A percentile compares a stretch with the other conserved stretches of the same genome.
phyloP scores from a whole-genome alignment of 768 basidiomycete species.

The Leccinum truebloodii region DNA sequence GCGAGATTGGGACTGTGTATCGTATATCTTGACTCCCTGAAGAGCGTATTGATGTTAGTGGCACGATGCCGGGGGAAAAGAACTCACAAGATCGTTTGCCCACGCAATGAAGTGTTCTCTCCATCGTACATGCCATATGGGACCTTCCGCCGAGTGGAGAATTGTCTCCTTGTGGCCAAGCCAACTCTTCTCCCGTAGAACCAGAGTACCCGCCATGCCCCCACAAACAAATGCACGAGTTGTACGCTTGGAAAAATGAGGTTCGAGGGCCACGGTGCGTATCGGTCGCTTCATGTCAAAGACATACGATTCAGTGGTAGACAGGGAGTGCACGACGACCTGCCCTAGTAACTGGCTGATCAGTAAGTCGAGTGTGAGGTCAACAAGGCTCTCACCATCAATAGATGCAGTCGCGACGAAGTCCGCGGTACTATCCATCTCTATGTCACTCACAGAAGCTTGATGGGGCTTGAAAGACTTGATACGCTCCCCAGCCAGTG shows the following conservation, averaged over 20 bases:
- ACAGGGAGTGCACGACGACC: constrained; percentile 83
- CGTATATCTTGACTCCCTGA: constrained; percentile 94
- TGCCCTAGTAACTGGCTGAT: constrained; percentile 60
- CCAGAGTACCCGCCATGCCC: constrained; percentile 83
- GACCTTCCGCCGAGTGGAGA: constrained; percentile 84
- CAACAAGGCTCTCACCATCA: constrained; percentile 63
- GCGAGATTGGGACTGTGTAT: constrained; percentile 71
- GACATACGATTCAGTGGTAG: constrained; percentile 74
- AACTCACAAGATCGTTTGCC: constrained; percentile 86
- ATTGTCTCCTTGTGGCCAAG: constrained; percentile 89
- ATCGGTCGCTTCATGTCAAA: constrained; percentile 94
- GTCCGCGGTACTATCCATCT: constrained; percentile 80
- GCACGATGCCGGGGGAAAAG: background rate
- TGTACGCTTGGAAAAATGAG: constrained; percentile 77
- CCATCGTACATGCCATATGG: constrained; percentile 94
- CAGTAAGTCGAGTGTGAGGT: constrained; percentile 47
- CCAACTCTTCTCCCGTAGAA: constrained; percentile 96
- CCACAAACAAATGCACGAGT: constrained; percentile 87
- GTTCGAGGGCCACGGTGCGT: constrained; percentile 87
- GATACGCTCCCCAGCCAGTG: constrained; percentile 74
- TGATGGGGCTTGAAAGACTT: constrained; percentile 91
- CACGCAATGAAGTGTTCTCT: constrained; percentile 85
- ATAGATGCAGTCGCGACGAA: constrained; percentile 92
- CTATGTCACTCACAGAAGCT: constrained; percentile 84
- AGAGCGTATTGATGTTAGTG: constrained; percentile 1